A percentile compares a stretch with the other conserved stretches of the same genome.
Conservation (phyloP, 139 green algal genomes). For the Marvania coccoides region DNA sequence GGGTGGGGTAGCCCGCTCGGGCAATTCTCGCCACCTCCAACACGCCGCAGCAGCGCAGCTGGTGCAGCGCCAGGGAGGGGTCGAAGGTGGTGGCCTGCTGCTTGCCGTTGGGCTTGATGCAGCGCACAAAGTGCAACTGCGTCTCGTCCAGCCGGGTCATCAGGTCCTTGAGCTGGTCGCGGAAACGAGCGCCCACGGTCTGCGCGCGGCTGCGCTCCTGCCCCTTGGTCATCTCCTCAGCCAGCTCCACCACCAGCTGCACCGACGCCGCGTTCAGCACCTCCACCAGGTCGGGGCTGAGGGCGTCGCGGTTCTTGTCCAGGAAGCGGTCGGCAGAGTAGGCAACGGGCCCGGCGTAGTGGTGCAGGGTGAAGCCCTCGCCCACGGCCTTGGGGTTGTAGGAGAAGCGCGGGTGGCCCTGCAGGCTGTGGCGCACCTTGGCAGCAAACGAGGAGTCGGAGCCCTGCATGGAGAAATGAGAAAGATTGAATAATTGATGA, state of each 20-base stretch:
- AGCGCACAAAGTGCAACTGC: slow-evolving; percentile 85
- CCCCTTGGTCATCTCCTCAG: slow-evolving; percentile 43
- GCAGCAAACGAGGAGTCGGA: slow-evolving; percentile 34
- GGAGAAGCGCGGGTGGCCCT: slow-evolving; percentile 40
- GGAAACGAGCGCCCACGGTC: slow-evolving; percentile 62
- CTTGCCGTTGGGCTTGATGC: slow-evolving; percentile 90
- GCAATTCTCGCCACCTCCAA: slow-evolving; percentile 89
- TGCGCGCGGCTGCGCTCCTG: slow-evolving; percentile 12
- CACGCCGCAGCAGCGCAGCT: slow-evolving; percentile 94
- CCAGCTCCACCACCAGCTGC: slow-evolving; percentile 48
- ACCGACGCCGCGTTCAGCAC: slow-evolving; percentile 46
- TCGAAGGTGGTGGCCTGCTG: slow-evolving; percentile 64
- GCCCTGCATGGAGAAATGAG: slow-evolving; percentile 10
- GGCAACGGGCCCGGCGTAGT: slow-evolving; percentile 68
- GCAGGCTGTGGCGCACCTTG: slow-evolving; percentile 42
- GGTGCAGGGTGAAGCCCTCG: slow-evolving; percentile 63
- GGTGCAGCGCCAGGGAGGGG: slow-evolving; percentile 67
- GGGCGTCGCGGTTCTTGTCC: slow-evolving; percentile 79
- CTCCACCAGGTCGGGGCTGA: slow-evolving; percentile 70
- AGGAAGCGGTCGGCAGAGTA: slow-evolving; percentile 59
- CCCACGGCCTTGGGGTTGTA: slow-evolving; percentile 20
- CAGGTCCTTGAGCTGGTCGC: slow-evolving; percentile 68
- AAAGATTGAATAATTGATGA: too few relatives aligned
- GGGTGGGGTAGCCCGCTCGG: slow-evolving; percentile 84
- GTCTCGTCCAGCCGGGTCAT: slow-evolving; percentile 53